phyloP scores from a whole-genome alignment of 2,329 filamentous ascomycete species.

The Penicillium sp. region DNA sequence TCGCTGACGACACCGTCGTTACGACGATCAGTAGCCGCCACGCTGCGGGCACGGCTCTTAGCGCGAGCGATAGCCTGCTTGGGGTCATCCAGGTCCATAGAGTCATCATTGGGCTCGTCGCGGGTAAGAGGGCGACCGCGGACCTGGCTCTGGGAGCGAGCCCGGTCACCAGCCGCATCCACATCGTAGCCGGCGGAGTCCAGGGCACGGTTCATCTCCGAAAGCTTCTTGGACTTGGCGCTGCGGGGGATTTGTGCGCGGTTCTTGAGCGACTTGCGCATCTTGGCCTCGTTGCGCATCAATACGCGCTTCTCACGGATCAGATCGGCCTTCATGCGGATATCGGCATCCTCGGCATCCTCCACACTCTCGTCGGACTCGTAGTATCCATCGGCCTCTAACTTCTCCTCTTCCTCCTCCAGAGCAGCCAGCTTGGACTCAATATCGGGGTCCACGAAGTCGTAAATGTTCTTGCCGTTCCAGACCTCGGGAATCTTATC shows the following conservation, averaged over 20 bases:
- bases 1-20: constrained; percentile 62
- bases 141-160: constrained; percentile 57
- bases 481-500: constrained; percentile 93
- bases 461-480: constrained; percentile 95
- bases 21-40: constrained; percentile 49
- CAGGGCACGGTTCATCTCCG: constrained; percentile 82
- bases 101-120: constrained; percentile 64
- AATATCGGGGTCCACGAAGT: constrained; percentile 96
- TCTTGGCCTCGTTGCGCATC: constrained; percentile 89
- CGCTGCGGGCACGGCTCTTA: constrained; percentile 66
- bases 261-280: constrained; percentile 98
- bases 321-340: constrained; percentile 85
- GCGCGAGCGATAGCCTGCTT: constrained; percentile 60
- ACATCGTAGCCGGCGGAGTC: constrained; percentile 84
- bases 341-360: constrained; percentile 83
- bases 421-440: constrained; percentile 86
- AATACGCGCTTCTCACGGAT: constrained; percentile 93
- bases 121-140: constrained; percentile 71
- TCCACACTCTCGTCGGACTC: constrained; percentile 80
- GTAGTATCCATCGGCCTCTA: constrained; percentile 91
- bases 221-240: constrained; percentile 74
- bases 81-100: constrained; percentile 60
- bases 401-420: constrained; percentile 91
- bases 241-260: constrained; percentile 86
- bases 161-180: constrained; percentile 69